Percentiles rank a stretch among this genome's conserved stretches.
Evolutionary conservation across 2,329 filamentous ascomycete species (phyloP).

Genomic region (Fusarium armeniacum): DNA sequence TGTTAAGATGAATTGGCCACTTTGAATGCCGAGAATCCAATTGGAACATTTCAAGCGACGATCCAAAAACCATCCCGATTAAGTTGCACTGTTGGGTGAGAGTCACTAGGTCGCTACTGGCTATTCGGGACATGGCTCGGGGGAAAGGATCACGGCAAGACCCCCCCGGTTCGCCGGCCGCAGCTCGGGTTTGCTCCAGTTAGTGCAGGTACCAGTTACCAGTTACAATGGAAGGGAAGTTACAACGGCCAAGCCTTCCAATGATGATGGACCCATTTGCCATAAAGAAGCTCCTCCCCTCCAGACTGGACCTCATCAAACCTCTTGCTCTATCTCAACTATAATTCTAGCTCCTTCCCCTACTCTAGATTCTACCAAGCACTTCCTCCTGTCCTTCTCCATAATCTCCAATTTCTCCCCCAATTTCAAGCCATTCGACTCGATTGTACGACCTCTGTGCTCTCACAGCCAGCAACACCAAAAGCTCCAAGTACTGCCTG

Average conservation of each 20-base stretch:
- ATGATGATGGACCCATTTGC: slow-evolving; percentile 45
- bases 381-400: slow-evolving; percentile 19
- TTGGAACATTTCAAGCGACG: slow-evolving; percentile 26
- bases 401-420: slow-evolving; percentile 2
- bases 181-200: slow-evolving; percentile 40
- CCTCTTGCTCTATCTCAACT: slow-evolving; percentile 36
- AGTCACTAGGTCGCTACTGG: slow-evolving; percentile 24
- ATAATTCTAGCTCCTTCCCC: slow-evolving; percentile 33
- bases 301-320: slow-evolving; percentile 46
- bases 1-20: slow-evolving; percentile 25
- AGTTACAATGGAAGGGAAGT: slow-evolving; percentile 33
- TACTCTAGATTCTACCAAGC: slow-evolving; percentile 18
- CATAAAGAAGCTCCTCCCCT: slow-evolving; percentile 50
- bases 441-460: slow-evolving; percentile 34
- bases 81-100: slow-evolving; percentile 14
- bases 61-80: slow-evolving; percentile 20
- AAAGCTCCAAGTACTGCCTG: slow-evolving; percentile 47
- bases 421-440: slow-evolving; percentile 11
- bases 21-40: slow-evolving; percentile 32
- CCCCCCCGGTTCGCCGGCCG: slow-evolving; percentile 51
- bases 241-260: slow-evolving; percentile 40
- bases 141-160: slow-evolving; percentile 51
- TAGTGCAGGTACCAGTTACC: slow-evolving; percentile 49
- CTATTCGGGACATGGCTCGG: slow-evolving; percentile 50
- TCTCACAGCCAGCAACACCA: slow-evolving; percentile 44